phyloP scores from a whole-genome alignment of 805 yeast genomes.

The Isabelozyma gotoi region DNA sequence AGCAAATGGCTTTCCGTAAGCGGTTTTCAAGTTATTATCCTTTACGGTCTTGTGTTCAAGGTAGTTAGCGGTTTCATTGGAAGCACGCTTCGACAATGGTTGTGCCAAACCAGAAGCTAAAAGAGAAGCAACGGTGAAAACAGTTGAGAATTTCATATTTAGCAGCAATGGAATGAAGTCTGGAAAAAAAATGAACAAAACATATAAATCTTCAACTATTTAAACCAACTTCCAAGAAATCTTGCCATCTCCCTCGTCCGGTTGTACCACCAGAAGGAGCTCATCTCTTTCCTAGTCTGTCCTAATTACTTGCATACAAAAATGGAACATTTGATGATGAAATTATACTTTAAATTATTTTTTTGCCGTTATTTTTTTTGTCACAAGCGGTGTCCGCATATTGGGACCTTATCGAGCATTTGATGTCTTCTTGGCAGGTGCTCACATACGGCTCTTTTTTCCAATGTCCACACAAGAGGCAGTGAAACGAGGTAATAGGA shows the following conservation, averaged over 20 bases:
- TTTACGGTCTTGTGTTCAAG: conserved; percentile 5
- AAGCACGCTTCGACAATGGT: conserved; percentile 10
- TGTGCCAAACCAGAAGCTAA: conserved; percentile 11
- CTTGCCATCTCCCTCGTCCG: neutral
- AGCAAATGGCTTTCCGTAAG: conserved; percentile 31
- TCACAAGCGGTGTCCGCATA: neutral
- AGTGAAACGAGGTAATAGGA: too few species aligned
- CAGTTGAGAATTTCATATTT: conserved; percentile 16
- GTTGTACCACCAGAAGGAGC: too few species aligned
- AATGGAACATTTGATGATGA: too few species aligned
- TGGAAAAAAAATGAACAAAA: too few species aligned
- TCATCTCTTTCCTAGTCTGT: neutral
- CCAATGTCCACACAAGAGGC: too few species aligned
- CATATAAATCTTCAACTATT: neutral
- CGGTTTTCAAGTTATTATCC: conserved; percentile 16
- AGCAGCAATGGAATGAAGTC: too few species aligned
- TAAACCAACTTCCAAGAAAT: neutral
- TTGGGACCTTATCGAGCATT: neutral
- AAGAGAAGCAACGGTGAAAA: conserved; percentile 8
- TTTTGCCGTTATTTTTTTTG: neutral
- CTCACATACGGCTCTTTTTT: neutral
- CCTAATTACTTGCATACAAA: neutral
- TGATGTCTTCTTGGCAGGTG: neutral
- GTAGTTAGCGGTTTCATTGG: conserved; percentile 7
- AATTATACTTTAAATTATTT: too few species aligned